phyloP scores from a whole-genome alignment of 345 rosid genomes.

The Eutrema yunnanense region DNA sequence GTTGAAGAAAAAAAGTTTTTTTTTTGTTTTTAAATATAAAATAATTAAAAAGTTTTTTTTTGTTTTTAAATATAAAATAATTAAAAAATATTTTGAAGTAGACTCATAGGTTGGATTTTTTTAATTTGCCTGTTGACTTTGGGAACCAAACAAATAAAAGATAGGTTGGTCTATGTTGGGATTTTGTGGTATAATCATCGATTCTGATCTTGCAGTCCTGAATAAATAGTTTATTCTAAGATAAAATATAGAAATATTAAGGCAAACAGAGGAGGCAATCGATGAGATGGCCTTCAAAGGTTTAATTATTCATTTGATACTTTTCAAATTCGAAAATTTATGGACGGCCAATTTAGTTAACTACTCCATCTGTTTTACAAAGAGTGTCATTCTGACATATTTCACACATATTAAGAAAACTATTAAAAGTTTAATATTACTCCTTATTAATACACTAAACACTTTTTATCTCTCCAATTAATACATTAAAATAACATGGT shows the following conservation, averaged over 20 bases:
- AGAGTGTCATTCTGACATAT: too few relatives aligned
- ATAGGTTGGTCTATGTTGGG: not conserved
- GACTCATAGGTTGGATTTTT: slow-evolving; percentile 1
- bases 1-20: too few relatives aligned
- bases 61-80: too few relatives aligned
- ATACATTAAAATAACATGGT: too few relatives aligned
- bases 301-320: not conserved
- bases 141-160: not conserved
- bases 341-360: slow-evolving; percentile 6
- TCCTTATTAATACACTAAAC: too few relatives aligned
- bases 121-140: slow-evolving; percentile 3
- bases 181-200: not conserved
- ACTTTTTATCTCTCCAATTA: too few relatives aligned
- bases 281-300: not conserved
- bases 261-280: slow-evolving; percentile 9
- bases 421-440: too few relatives aligned
- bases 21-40: too few relatives aligned
- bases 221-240: not conserved
- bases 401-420: too few relatives aligned
- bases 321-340: not conserved
- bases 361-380: too few relatives aligned
- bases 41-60: too few relatives aligned
- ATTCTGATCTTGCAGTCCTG: slow-evolving; percentile 26
- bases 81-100: not conserved
- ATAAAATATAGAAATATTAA: not conserved